A percentile compares a stretch with the other conserved stretches of the same genome.
phyloP scores from a whole-genome alignment of 2,329 filamentous ascomycete genomes.

The Neofusicoccum ribis region DNA sequence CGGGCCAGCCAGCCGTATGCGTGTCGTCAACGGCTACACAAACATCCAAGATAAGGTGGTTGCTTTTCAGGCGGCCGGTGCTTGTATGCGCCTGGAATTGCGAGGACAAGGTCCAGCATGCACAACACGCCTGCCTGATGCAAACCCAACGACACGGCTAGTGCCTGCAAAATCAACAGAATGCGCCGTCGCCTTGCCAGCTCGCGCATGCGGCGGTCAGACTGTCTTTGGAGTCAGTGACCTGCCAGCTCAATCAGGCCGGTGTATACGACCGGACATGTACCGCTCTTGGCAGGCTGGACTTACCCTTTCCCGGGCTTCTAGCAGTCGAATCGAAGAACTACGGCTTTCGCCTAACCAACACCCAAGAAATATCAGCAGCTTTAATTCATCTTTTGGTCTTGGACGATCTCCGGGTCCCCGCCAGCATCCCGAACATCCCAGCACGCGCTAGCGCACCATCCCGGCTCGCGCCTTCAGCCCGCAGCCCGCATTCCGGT shows the following conservation, averaged over 20 bases:
- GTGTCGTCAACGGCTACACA: conserved; percentile 4
- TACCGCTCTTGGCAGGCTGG: background rate
- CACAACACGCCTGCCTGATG: background rate
- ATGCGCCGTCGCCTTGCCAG: background rate
- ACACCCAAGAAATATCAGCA: background rate
- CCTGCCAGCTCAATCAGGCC: background rate
- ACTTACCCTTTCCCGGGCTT: background rate
- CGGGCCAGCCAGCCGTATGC: background rate
- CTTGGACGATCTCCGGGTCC: conserved; percentile 1
- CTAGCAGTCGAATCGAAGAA: background rate
- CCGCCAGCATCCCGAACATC: conserved; percentile 11
- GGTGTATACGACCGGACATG: background rate
- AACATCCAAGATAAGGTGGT: background rate
- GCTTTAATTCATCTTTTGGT: background rate
- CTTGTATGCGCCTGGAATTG: background rate
- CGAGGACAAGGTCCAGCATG: conserved; percentile 10
- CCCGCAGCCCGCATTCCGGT: background rate
- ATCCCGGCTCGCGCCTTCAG: background rate
- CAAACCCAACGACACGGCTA: background rate
- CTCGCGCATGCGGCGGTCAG: background rate
- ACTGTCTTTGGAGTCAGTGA: conserved; percentile 2
- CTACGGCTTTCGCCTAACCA: background rate
- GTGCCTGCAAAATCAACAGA: background rate
- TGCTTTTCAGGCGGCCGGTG: conserved; percentile 10
- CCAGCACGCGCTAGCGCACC: background rate